Percentiles rank a stretch among this genome's conserved stretches.
phyloP scores from a whole-genome alignment of 345 rosid species.

The Citrus hindsii region DNA sequence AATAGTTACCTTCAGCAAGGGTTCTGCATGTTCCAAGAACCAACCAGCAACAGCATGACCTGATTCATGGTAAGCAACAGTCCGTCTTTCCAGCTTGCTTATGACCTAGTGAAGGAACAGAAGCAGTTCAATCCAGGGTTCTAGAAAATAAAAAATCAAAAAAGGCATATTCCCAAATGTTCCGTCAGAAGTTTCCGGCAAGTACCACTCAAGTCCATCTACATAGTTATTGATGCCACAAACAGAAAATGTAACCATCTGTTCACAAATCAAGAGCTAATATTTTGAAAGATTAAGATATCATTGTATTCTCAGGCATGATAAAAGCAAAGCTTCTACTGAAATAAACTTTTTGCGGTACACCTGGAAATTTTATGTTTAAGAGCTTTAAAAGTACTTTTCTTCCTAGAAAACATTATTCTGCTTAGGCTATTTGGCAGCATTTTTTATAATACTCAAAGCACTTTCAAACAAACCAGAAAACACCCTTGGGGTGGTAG shows the following conservation, averaged over 20 bases:
- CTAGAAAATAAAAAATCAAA: not conserved
- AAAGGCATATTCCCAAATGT: not conserved
- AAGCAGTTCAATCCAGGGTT: not conserved
- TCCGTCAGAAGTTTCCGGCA: not conserved
- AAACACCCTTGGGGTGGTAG: not conserved
- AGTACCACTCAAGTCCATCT: not conserved
- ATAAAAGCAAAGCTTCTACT: not conserved
- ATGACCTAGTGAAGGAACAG: conserved; percentile 26
- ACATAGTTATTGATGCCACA: not conserved
- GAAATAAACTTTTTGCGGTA: not conserved
- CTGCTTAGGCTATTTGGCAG: not conserved
- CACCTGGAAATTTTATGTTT: not conserved
- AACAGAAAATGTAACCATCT: not conserved
- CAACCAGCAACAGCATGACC: conserved; percentile 61
- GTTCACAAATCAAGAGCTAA: not conserved
- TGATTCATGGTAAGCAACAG: conserved; percentile 61
- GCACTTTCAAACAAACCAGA: not conserved
- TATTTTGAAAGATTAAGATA: not conserved
- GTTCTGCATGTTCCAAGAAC: conserved; percentile 60
- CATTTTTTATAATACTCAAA: not conserved
- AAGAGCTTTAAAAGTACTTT: not conserved
- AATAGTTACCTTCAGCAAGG: conserved; percentile 54
- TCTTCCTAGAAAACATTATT: not conserved
- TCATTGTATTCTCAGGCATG: not conserved
- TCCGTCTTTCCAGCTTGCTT: conserved; percentile 46